A percentile compares a stretch with the other conserved stretches of the same genome.
phyloP scores from a whole-genome alignment of 441 rosid species.

The Populus hybrid region DNA sequence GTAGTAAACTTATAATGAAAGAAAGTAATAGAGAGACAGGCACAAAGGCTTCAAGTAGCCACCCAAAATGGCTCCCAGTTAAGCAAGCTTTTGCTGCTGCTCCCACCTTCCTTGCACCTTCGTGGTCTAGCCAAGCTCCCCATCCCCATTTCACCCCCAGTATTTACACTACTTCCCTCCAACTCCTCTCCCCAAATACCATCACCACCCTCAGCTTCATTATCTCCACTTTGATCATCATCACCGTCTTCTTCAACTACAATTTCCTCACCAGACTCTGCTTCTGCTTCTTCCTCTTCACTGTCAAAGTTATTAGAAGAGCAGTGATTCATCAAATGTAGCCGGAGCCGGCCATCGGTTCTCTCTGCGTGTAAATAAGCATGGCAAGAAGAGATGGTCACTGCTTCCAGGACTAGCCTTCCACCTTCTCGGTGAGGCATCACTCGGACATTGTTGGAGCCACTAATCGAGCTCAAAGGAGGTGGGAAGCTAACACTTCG shows the following conservation, averaged over 20 bases:
- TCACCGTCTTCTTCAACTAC: constrained; percentile 13
- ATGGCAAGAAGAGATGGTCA: constrained; percentile 32
- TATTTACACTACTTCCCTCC: constrained; percentile 15
- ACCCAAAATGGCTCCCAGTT: constrained; percentile 49
- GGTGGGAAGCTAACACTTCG: constrained; percentile 57
- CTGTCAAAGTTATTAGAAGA: not conserved
- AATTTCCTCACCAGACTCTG: constrained; percentile 16
- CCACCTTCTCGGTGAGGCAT: constrained; percentile 65
- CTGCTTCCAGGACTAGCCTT: constrained; percentile 56
- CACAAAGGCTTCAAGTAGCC: constrained; percentile 39
- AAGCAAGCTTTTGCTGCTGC: constrained; percentile 38
- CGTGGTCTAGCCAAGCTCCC: constrained; percentile 32
- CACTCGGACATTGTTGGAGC: constrained; percentile 48
- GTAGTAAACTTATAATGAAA: not conserved
- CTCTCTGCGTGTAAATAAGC: constrained; percentile 58
- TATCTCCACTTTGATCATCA: constrained; percentile 14
- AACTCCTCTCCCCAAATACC: constrained; percentile 14
- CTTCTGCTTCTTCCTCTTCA: not conserved
- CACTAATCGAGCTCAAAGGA: constrained; percentile 61
- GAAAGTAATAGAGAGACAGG: not conserved
- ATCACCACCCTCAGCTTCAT: not conserved
- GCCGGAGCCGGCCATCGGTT: constrained; percentile 66
- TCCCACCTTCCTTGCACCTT: constrained; percentile 51
- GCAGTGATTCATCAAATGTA: constrained; percentile 25
- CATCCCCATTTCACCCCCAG: constrained; percentile 34